Conservation (phyloP, 306 rosid species). For the Prunus padus region DNA sequence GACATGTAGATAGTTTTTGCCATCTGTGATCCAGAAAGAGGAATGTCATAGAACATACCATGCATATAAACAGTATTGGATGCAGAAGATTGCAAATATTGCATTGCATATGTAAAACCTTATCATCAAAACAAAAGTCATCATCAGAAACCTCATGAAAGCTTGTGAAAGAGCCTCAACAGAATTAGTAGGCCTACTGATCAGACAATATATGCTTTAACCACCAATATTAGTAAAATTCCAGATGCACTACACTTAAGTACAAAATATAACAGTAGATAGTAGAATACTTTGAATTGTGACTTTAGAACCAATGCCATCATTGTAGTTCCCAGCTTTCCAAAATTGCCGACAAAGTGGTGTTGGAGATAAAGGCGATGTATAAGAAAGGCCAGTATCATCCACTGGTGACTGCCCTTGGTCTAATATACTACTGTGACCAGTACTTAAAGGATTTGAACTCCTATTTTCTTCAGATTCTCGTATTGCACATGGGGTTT, state of each 20-base stretch:
- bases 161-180: no score
- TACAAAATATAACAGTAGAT: slow-evolving; percentile 10
- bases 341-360: slow-evolving; percentile 80
- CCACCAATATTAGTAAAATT: background rate
- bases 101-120: background rate
- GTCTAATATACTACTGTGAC: slow-evolving; percentile 66
- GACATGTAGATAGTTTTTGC: slow-evolving; percentile 8
- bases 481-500: slow-evolving; percentile 19
- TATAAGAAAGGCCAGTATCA: slow-evolving; percentile 56
- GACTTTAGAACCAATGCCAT: slow-evolving; percentile 46
- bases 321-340: slow-evolving; percentile 87
- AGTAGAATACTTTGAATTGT: slow-evolving; percentile 57
- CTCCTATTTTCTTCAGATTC: slow-evolving; percentile 54
- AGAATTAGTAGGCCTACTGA: no score
- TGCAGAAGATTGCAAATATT: background rate
- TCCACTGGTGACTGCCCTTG: slow-evolving; percentile 59
- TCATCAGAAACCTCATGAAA: background rate
- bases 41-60: background rate
- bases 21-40: background rate
- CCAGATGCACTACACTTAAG: slow-evolving; percentile 20
- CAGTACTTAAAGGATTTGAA: slow-evolving; percentile 53
- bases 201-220: background rate
- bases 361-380: slow-evolving; percentile 53
- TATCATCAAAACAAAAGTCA: background rate
- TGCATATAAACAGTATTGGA: no score